phyloP scores from a whole-genome alignment of 2,329 filamentous ascomycete species.

The Cercospora citrullina region DNA sequence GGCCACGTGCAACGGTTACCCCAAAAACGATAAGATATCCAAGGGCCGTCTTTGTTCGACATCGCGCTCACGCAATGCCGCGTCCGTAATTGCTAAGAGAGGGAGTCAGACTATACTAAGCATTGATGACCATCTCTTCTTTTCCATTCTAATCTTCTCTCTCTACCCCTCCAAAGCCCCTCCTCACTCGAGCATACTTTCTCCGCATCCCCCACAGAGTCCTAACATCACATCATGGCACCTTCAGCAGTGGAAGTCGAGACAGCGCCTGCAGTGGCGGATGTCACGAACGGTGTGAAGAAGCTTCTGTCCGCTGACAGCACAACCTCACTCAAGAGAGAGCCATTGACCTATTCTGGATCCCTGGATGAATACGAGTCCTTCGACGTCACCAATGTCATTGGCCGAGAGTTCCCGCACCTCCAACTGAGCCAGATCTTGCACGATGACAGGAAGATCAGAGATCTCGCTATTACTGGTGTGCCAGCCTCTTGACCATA shows the following conservation, averaged over 20 bases:
- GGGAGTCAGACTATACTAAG: background rate
- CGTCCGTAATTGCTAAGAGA: background rate
- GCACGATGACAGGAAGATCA: slow-evolving; percentile 41
- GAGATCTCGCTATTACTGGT: slow-evolving; percentile 60
- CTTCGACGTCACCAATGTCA: slow-evolving; percentile 54
- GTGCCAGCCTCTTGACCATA: slow-evolving; percentile 12
- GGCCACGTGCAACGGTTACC: background rate
- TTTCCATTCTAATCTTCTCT: background rate
- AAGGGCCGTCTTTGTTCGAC: background rate
- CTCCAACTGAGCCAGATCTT: slow-evolving; percentile 40
- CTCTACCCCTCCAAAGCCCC: background rate
- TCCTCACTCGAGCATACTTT: background rate
- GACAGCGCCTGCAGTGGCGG: slow-evolving; percentile 1
- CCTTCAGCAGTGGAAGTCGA: slow-evolving; percentile 8
- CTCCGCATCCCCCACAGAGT: background rate
- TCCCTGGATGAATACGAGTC: slow-evolving; percentile 47
- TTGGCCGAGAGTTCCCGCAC: slow-evolving; percentile 51
- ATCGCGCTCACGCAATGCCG: slow-evolving; percentile 8
- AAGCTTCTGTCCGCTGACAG: slow-evolving; percentile 1
- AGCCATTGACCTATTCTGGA: slow-evolving; percentile 39
- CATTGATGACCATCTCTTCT: background rate
- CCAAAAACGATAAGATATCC: background rate
- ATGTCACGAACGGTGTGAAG: slow-evolving; percentile 11
- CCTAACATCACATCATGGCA: background rate
- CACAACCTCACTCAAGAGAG: background rate